Base-by-base conservation (phyloP, 2,329 filamentous ascomycete genomes). In the Thermomyces lanuginosus region DNA sequence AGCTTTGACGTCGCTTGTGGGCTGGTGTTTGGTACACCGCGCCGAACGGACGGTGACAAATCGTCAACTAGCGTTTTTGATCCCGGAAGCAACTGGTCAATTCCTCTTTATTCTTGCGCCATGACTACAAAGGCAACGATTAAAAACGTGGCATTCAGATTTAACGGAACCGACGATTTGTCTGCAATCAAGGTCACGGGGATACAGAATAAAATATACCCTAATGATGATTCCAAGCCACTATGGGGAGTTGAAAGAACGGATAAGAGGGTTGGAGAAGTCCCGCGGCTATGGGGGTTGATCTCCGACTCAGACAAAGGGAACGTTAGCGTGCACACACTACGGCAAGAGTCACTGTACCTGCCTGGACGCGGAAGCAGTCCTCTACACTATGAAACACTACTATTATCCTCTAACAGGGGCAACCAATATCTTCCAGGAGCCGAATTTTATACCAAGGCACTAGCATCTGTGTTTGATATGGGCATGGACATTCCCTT, bases 91-190 rank as follows among this genome's bases (percentile, higher is more conserved):
- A 34, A 42, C 19, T 66, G 60, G 60, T 49, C 49, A 1, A 40
- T 51, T 4, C 51, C 58, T 0, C 30, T 64, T 0, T 61, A 63
- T 31, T 44, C 48, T 0, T 66, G 61, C 33, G 56, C 57, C 1
- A 52, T 48, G 0, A 39, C 55, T 0, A 34, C 55, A 3, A 55
- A 53, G 27, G 60, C 60, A 3, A 51, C 46, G 1, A 48, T 66
- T 31, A 64, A 64, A 34, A 56, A 51, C 0, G 56, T 61, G 4
- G 40, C 41, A 0, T 63, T 66, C 32, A 35, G 39, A 3, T 52
- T 45, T 33, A 64, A 63, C 33, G 53, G 52, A 2, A 59, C 55
- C 0, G 37, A 45, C 8, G 44, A 39, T 6, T 33, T 64, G 1
- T 36, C 41, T 6, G 42, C 42, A 2, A 39, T 64, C 0, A 36